These are phyloP conservation scores for Podochytrium sp. DNA, from an alignment of 192 early-diverging fungal genomes.

Conservation along the genomic window DNA sequence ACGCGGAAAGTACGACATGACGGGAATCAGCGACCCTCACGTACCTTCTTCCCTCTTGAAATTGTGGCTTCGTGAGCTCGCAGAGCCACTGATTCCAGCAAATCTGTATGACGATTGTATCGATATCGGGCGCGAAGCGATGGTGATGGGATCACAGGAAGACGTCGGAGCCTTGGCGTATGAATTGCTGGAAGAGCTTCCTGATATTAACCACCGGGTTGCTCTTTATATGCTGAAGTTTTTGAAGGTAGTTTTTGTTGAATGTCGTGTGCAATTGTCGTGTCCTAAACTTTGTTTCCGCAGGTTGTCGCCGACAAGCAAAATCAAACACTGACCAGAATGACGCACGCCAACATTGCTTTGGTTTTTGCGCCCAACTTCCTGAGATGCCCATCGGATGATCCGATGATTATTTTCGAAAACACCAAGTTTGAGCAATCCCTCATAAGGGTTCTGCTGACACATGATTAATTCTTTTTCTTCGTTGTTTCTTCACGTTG, in stretches of 20 bases:
- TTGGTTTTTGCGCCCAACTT: conserved; percentile 98
- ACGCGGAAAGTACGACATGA: conserved; percentile 73
- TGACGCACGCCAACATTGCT: conserved; percentile 88
- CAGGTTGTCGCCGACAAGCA: conserved; percentile 73
- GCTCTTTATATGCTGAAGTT: conserved; percentile 81
- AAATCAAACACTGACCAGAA: conserved; percentile 82
- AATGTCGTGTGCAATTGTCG: background rate
- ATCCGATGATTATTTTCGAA: conserved; percentile 61
- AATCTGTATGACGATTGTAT: conserved; percentile 82
- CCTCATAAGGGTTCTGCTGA: conserved; percentile 55
- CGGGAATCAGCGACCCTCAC: conserved; percentile 80
- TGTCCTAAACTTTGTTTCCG: background rate
- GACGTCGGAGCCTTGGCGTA: conserved; percentile 47
- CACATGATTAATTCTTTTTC: no score
- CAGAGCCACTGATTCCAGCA: conserved; percentile 86
- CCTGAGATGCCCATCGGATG: conserved; percentile 78
- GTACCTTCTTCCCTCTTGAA: conserved; percentile 91
- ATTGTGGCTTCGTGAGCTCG: conserved; percentile 91
- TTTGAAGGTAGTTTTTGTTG: conserved; percentile 76
- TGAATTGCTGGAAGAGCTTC: conserved; percentile 38
- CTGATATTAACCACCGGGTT: conserved; percentile 69
- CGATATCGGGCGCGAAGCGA: conserved; percentile 49
- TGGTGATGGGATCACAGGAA: conserved; percentile 45
- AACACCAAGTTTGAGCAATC: conserved; percentile 69
- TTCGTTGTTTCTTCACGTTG: no score